A percentile compares a stretch with the other conserved stretches of the same genome.
phyloP scores from a whole-genome alignment of 1,284 basidiomycete genomes.

The Ganoderma lingzhi region DNA sequence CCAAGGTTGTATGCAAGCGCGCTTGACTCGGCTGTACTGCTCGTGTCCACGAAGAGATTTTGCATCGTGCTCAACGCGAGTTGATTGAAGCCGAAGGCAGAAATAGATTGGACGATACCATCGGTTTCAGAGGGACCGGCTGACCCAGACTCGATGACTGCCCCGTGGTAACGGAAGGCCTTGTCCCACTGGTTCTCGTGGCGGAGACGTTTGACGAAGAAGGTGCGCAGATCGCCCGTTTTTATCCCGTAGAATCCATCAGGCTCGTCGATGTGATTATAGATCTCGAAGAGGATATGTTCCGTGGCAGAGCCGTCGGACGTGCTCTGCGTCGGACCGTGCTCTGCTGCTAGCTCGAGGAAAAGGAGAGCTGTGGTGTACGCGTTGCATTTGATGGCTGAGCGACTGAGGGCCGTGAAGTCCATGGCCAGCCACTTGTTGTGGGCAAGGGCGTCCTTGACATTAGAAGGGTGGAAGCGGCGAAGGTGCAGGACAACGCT shows the following conservation, averaged over 20 bases:
- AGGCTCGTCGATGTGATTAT: conserved; percentile 94
- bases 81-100: conserved; percentile 88
- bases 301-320: conserved; percentile 51
- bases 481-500: conserved; percentile 86
- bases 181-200: conserved; percentile 94
- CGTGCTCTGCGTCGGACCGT: conserved; percentile 40
- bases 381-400: conserved; percentile 81
- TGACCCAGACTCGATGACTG: conserved; percentile 73
- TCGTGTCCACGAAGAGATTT: conserved; percentile 45
- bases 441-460: conserved; percentile 65
- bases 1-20: conserved; percentile 80
- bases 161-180: conserved; percentile 91
- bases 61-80: conserved; percentile 76
- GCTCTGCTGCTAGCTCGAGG: conserved; percentile 82
- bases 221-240: conserved; percentile 75
- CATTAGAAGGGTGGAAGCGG: conserved; percentile 56
- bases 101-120: conserved; percentile 79
- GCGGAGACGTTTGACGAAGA: conserved; percentile 86
- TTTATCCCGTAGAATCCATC: conserved; percentile 97
- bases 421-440: conserved; percentile 90
- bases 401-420: conserved; percentile 74
- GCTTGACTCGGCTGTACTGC: conserved; percentile 48
- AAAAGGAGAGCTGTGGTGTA: conserved; percentile 93
- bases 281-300: conserved; percentile 88
- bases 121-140: conserved; percentile 50